These are phyloP conservation scores for Nannochloris sp. DNA, from an alignment of 139 green algal species.

Conservation along the genomic window DNA sequence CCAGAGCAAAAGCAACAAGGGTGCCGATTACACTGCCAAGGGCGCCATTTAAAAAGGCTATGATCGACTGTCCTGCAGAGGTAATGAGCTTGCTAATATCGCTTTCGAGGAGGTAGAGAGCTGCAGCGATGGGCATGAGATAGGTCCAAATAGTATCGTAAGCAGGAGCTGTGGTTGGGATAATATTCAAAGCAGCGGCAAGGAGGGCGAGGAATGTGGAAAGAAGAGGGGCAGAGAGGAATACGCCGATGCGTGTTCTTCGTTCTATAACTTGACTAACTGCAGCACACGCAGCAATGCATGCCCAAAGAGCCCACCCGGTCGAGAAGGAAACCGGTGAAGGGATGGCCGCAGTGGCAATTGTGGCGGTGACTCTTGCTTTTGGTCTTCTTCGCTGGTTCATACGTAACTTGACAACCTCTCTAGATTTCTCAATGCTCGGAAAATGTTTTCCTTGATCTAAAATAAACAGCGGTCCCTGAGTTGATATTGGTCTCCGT, in stretches of 20 bases:
- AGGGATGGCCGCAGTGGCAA: too few relatives aligned
- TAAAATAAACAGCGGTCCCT: too few relatives aligned
- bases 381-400: too few relatives aligned
- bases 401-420: too few relatives aligned
- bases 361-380: too few relatives aligned
- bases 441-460: too few relatives aligned
- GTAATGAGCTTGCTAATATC: constrained; percentile 21
- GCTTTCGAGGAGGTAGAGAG: constrained; percentile 25
- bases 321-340: too few relatives aligned
- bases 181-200: constrained; percentile 8
- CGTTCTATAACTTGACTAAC: constrained; percentile 21
- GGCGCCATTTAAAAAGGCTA: constrained; percentile 49
- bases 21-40: constrained; percentile 49
- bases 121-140: constrained; percentile 57
- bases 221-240: constrained; percentile 37
- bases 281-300: not conserved
- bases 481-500: too few relatives aligned
- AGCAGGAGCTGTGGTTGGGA: constrained; percentile 21
- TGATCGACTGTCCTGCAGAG: constrained; percentile 31
- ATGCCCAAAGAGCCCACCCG: too few relatives aligned
- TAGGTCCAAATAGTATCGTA: constrained; percentile 48
- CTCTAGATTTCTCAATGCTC: too few relatives aligned
- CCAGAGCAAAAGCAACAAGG: constrained; percentile 32
- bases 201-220: constrained; percentile 27
- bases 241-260: constrained; percentile 16